Evolutionary conservation across 2,329 filamentous ascomycete genomes (phyloP), one percentile per base, ranked within the genome.

Genomic region (Dactylonectria macrodidyma): DNA sequence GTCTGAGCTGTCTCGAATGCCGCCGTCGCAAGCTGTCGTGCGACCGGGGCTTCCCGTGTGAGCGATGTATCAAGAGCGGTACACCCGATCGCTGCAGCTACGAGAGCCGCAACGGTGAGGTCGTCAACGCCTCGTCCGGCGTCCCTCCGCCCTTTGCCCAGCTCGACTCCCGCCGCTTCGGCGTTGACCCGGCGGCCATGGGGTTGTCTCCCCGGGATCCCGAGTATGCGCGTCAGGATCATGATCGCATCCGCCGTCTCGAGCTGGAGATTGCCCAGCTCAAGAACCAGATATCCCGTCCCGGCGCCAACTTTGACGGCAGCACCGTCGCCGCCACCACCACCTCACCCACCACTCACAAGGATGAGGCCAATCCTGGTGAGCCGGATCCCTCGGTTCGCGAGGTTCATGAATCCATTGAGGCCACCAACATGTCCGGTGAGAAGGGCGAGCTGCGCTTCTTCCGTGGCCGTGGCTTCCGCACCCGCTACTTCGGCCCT

Each of bases 31-130:
- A 90, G 81, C 82, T 90, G 44, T 90, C 88, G 30, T 90, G 88
- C 77, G 89, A 90, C 78, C 83, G 88, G 67, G 88, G 88, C 76
- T 84, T 89, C 72, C 88, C 88, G 26, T 90, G 88, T 75, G 87
- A 89, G 78, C 86, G 88, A 54, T 90, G 88, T 78, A 84, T 90
- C 78, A 90, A 89, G 79, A 89, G 87, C 67, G 88, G 87, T 73
- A 90, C 88, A 33, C 85, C 88, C 22, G 88, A 89, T 59, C 84
- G 86, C 16, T 90, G 88, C 79, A 88, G 85, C 69, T 90, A 90
- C 74, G 88, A 90, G 78, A 85, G 87, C 34, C 87, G 84, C 80
- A 86, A 81, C 57, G 84, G 85, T 62, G 85, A 86, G 73, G 80
- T 88, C 67, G 80, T 86, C 69, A 83, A 85, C 63, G 80, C 84